Evolutionary conservation across 2,329 filamentous ascomycete species (phyloP), one percentile per base, ranked within the genome.

Genomic region (Sarocladium brachiariae): DNA sequence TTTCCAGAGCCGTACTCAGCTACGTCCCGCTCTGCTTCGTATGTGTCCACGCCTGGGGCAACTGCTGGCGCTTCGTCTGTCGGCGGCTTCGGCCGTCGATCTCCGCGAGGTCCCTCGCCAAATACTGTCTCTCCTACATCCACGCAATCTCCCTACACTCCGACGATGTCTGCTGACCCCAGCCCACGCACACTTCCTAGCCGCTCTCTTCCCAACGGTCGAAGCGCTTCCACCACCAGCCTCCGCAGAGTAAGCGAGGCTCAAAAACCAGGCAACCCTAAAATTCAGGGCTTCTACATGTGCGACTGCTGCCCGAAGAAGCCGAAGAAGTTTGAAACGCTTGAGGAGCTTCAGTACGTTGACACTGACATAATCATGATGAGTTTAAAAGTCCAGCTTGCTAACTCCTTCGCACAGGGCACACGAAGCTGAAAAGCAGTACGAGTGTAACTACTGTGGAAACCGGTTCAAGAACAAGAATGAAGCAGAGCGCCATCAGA

Each of bases 391-490:
- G 27, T 25, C 55, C 31, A 52, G 38, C 47, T 45, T 21, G 25
- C 25, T 33, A 13, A 47, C 24, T 9, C 5, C 6, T 4, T 5
- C 14, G 49, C 50, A 16, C 62, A 96, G 92, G 56, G 74, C 84
- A 39, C 92, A 97, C 65, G 89, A 93, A 68, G 84, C 89, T 63
- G 93, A 97, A 68, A 97, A 97, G 68, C 92, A 97, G 68, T 97
- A 96, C 66, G 88, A 88, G 55, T 97, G 92, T 67, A 79, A 83
- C 24, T 97, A 89, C 65, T 97, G 92, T 66, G 87, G 87, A 37
- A 96, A 96, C 65, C 84, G 92, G 10, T 97, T 97, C 75, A 97
- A 97, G 70, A 97, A 97, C 72, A 97, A 97, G 71, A 97, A 97
- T 61, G 93, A 97, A 70, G 91, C 91, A 2, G 92, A 97, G 67